Conservation (phyloP, 768 basidiomycete genomes). For the Rickenella mellea region DNA sequence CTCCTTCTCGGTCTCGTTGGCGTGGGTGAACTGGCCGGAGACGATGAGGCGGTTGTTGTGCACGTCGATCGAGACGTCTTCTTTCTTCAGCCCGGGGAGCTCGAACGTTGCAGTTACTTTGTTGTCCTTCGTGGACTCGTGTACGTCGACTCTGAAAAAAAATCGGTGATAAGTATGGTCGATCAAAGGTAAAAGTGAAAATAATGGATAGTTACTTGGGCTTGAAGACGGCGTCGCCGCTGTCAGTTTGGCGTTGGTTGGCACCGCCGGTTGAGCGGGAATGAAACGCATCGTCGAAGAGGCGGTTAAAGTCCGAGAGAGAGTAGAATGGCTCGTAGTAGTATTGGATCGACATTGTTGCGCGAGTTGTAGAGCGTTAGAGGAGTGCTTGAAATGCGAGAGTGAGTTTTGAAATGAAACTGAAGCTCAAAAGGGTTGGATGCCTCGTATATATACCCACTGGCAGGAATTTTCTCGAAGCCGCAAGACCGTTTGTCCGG, state of each 20-base stretch:
- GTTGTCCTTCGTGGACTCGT: constrained; percentile 32
- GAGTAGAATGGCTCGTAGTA: constrained; percentile 32
- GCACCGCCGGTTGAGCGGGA: constrained; percentile 7
- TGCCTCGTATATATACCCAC: too few species aligned
- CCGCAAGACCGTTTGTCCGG: too few species aligned
- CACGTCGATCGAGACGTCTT: constrained; percentile 37
- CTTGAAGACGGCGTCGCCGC: constrained; percentile 8
- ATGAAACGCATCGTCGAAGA: constrained; percentile 31
- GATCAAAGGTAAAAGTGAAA: not conserved
- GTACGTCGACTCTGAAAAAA: constrained; percentile 32
- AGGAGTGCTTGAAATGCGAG: too few species aligned
- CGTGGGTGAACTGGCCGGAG: constrained; percentile 30
- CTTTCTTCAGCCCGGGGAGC: constrained; percentile 42
- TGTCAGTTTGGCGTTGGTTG: not conserved
- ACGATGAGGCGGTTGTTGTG: constrained; percentile 37
- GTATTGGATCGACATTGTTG: constrained; percentile 22
- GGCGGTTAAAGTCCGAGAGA: constrained; percentile 30
- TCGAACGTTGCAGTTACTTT: constrained; percentile 44
- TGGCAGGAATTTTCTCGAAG: too few species aligned
- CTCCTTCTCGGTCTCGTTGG: constrained; percentile 22
- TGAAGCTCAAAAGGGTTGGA: too few species aligned
- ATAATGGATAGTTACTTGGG: constrained; percentile 15
- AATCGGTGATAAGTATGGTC: not conserved
- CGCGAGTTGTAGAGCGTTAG: too few species aligned
- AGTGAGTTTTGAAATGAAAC: too few species aligned